phyloP scores from a whole-genome alignment of 768 basidiomycete genomes.

The Tephrocybe sp. region DNA sequence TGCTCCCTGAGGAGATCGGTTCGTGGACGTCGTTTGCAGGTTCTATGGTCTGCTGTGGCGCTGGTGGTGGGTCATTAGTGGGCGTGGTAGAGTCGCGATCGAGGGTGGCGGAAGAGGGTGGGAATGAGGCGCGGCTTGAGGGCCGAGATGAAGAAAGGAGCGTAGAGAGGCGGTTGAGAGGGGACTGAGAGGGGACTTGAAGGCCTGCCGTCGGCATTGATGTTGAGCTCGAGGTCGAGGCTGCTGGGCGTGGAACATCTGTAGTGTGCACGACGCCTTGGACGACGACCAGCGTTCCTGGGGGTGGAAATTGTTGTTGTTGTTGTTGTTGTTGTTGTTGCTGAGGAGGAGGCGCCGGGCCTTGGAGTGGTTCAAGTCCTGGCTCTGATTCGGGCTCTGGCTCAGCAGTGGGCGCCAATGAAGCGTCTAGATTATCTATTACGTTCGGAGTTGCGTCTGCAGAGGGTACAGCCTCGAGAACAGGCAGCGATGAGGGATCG shows the following conservation, averaged over 20 bases:
- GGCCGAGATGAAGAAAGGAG: slow-evolving; percentile 36
- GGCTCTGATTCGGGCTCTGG: too few species aligned
- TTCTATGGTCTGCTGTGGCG: not conserved
- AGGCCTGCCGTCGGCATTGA: slow-evolving; percentile 6
- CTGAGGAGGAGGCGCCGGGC: not conserved
- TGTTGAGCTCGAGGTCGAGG: slow-evolving; percentile 16
- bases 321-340: not conserved
- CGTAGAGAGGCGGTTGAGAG: slow-evolving; percentile 32
- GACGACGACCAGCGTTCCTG: slow-evolving; percentile 79
- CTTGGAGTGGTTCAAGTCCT: too few species aligned
- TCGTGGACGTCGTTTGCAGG: slow-evolving; percentile 19
- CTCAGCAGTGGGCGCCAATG: not conserved
- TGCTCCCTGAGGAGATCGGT: slow-evolving; percentile 67
- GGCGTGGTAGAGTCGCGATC: slow-evolving; percentile 14
- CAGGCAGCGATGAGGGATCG: slow-evolving; percentile 1
- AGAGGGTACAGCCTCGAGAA: too few species aligned
- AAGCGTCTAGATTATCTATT: not conserved
- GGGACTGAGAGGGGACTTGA: slow-evolving; percentile 24
- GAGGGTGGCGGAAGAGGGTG: slow-evolving; percentile 14
- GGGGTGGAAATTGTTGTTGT: slow-evolving; percentile 52
- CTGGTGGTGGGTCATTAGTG: slow-evolving; percentile 4
- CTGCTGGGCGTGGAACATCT: slow-evolving; percentile 48
- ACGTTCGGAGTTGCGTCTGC: too few species aligned
- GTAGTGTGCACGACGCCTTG: slow-evolving; percentile 83
- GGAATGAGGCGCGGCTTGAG: slow-evolving; percentile 18